phyloP scores from a whole-genome alignment of 768 basidiomycete species.

The Pleurotus sapidus region DNA sequence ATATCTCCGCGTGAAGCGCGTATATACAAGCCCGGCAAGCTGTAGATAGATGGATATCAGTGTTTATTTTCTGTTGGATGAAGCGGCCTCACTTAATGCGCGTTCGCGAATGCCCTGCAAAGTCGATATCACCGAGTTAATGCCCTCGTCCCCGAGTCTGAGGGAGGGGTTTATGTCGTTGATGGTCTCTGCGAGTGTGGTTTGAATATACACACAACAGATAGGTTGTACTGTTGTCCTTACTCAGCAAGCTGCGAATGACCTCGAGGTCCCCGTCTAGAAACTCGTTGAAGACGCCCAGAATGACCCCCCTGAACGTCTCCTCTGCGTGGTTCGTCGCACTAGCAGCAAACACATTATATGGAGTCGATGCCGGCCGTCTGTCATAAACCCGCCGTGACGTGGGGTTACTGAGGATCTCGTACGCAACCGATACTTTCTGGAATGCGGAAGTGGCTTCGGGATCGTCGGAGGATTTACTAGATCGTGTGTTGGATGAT shows the following conservation, averaged over 20 bases:
- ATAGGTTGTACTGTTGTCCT: slow-evolving; percentile 21
- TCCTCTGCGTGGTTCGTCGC: slow-evolving; percentile 67
- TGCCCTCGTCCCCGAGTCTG: slow-evolving; percentile 73
- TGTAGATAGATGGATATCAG: slow-evolving; percentile 22
- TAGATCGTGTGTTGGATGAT: slow-evolving; percentile 22
- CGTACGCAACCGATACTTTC: slow-evolving; percentile 81
- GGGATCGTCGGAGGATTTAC: slow-evolving; percentile 78
- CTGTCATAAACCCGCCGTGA: slow-evolving; percentile 69
- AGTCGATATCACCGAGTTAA: slow-evolving; percentile 69
- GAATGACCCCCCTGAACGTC: slow-evolving; percentile 71
- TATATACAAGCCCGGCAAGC: slow-evolving; percentile 77
- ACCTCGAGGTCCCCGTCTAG: slow-evolving; percentile 87
- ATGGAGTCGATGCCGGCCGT: slow-evolving; percentile 40
- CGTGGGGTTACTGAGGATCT: slow-evolving; percentile 72
- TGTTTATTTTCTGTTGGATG: neutral
- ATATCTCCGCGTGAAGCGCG: slow-evolving; percentile 67
- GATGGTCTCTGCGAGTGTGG: slow-evolving; percentile 51
- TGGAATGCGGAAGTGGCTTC: slow-evolving; percentile 85
- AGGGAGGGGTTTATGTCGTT: slow-evolving; percentile 81
- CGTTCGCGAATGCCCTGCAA: slow-evolving; percentile 72
- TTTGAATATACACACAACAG: neutral
- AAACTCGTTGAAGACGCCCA: slow-evolving; percentile 78
- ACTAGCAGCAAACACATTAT: slow-evolving; percentile 53
- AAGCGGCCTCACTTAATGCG: slow-evolving; percentile 55
- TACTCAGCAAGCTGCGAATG: slow-evolving; percentile 72